Conservation (phyloP, 768 basidiomycete species). For the Mycena olivaceomarginata region DNA sequence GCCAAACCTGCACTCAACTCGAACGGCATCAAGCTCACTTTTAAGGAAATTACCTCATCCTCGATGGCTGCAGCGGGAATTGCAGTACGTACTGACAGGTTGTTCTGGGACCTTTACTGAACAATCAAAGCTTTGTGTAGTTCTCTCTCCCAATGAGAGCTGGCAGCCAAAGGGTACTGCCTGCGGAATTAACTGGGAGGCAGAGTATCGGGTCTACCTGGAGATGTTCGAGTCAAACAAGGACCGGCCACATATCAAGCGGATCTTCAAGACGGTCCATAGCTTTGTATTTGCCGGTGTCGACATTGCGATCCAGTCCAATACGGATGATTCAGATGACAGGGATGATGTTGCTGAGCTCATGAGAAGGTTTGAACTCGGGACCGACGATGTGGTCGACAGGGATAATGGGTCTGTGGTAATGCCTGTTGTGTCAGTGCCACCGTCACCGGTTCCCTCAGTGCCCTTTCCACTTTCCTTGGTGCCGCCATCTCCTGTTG, state of each 20-base stretch:
- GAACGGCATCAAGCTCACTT: not conserved
- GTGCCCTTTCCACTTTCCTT: not conserved
- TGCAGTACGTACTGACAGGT: not conserved
- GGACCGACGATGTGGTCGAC: not conserved
- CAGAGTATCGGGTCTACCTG: conserved; percentile 2
- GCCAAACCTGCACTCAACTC: conserved; percentile 8
- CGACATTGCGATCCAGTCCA: not conserved
- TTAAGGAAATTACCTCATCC: not conserved
- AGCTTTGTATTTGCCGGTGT: conserved; percentile 6
- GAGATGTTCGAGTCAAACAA: not conserved
- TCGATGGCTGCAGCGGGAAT: not conserved
- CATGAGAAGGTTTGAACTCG: conserved; percentile 9
- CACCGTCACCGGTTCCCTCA: too few species aligned
- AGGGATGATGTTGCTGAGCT: not conserved
- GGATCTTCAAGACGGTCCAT: conserved; percentile 5
- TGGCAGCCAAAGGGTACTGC: conserved; percentile 7
- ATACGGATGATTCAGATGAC: not conserved
- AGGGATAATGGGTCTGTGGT: too few species aligned
- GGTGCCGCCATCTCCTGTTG: too few species aligned
- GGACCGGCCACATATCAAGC: conserved; percentile 15
- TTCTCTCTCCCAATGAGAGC: conserved; percentile 3
- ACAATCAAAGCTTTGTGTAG: not conserved
- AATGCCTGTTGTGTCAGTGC: not conserved
- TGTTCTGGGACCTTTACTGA: not conserved
- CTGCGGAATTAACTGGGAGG: not conserved